Percentiles rank a stretch among this genome's conserved stretches.
Evolutionary conservation across 2,329 filamentous ascomycete species (phyloP).

Genomic region (Metarhizium sp.): DNA sequence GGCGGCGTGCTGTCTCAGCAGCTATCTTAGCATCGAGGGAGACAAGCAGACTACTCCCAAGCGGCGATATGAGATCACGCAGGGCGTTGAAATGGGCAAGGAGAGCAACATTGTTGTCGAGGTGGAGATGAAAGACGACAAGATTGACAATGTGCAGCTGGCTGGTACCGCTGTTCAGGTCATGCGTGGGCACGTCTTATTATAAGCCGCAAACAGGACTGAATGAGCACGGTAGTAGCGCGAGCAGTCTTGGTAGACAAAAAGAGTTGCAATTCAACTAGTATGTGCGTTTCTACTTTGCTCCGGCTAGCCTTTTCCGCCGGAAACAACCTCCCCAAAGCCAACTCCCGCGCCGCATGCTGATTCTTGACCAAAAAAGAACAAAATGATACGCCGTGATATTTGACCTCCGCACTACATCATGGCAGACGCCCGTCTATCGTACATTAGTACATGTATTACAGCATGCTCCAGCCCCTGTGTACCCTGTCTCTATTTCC

Average conservation of each 20-base stretch:
- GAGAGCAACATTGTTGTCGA: slow-evolving; percentile 42
- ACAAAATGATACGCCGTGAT: slow-evolving; percentile 11
- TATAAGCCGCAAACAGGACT: slow-evolving; percentile 9
- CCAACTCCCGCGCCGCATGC: slow-evolving; percentile 7
- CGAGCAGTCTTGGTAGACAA: slow-evolving; percentile 9
- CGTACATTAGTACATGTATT: slow-evolving; percentile 29
- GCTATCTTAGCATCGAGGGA: slow-evolving; percentile 41
- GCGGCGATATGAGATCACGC: slow-evolving; percentile 42
- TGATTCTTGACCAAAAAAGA: slow-evolving; percentile 4
- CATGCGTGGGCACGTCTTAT: slow-evolving; percentile 23
- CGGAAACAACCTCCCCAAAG: slow-evolving; percentile 2
- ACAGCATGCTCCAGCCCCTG: slow-evolving; percentile 14
- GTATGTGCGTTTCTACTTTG: slow-evolving; percentile 1
- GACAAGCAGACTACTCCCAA: slow-evolving; percentile 19
- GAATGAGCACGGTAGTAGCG: neutral
- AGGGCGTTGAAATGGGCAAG: slow-evolving; percentile 61
- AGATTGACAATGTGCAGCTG: slow-evolving; percentile 21
- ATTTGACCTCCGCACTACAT: slow-evolving; percentile 10
- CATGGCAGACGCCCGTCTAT: slow-evolving; percentile 18
- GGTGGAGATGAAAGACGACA: slow-evolving; percentile 23
- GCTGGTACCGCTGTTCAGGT: slow-evolving; percentile 25
- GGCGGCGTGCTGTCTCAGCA: slow-evolving; percentile 47
- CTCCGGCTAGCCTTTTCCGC: neutral
- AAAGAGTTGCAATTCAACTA: neutral
- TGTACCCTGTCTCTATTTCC: slow-evolving; percentile 11